A percentile compares a stretch with the other conserved stretches of the same genome.
Evolutionary conservation across 2,329 filamentous ascomycete genomes (phyloP).

Genomic region (Beauveria sp.): DNA sequence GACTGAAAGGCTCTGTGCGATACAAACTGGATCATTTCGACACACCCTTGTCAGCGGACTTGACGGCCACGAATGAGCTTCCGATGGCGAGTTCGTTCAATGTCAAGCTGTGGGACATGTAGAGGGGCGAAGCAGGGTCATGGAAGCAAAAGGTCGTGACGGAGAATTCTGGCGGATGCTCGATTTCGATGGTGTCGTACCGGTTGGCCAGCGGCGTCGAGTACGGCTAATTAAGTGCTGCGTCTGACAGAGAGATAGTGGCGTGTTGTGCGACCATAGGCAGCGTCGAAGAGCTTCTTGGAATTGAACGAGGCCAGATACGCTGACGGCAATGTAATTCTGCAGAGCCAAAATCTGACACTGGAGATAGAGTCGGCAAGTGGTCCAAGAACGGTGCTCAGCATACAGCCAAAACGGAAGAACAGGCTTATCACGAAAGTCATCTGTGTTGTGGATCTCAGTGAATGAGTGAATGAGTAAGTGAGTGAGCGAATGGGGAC

Average conservation of each 20-base stretch:
- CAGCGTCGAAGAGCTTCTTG: too few relatives aligned
- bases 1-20: neutral
- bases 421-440: neutral
- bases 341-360: too few relatives aligned
- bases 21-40: constrained; percentile 3
- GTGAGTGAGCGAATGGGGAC: neutral
- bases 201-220: neutral
- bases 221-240: neutral
- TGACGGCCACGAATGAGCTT: too few relatives aligned
- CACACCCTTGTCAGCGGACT: too few relatives aligned
- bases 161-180: constrained; percentile 6
- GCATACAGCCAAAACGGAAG: neutral
- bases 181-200: constrained; percentile 11
- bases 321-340: too few relatives aligned
- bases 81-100: neutral
- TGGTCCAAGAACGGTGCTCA: neutral
- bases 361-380: too few relatives aligned
- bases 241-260: neutral
- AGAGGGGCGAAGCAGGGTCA: neutral
- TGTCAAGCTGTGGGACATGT: constrained; percentile 11
- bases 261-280: neutral
- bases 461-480: neutral
- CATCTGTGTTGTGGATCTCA: neutral
- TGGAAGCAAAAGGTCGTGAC: constrained; percentile 7
- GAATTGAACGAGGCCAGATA: too few relatives aligned